Base-by-base conservation (phyloP, 1,284 basidiomycete species). In the Testicularia cyperi region DNA sequence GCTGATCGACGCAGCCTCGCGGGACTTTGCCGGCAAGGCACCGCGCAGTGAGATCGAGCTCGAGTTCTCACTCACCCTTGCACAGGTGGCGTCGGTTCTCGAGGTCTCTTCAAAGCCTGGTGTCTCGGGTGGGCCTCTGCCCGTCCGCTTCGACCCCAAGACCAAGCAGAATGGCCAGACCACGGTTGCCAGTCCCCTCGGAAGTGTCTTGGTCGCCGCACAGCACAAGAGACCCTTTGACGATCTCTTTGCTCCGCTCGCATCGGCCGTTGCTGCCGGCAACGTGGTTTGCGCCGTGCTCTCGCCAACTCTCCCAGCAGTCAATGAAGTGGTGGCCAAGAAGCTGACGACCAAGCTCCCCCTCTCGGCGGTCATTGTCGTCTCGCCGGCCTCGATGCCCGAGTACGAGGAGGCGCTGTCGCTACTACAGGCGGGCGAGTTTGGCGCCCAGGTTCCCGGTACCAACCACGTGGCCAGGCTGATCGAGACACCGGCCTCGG, bases 211-310 rank as follows among this genome's bases (percentile, higher is more conserved):
- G 15, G 26, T 46, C 14, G 44, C 25, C 6, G 35, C 35, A 1
- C 43, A 44, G 35, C 43, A 34, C 15, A 38, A 38, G 24, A 15
- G 43, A 18, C 44, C 44, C 0, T 46, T 46, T n/a, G 36, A 46
- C n/a, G 44, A 46, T 20, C 31, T 46, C 5, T 38, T 46, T 23
- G 44, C 44, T 20, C 44, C 44, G 15, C 37, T 46, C 10, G 26
- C 20, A 9, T 46, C 44, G 19, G 44, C 44, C 12, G 18, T 46
- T 2, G 37, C 38, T 0, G 44, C 44, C 12, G 44, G 44, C 9
- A 46, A 46, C 12, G 31, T 39, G 14, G 44, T 46, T 5, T 46
- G 44, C 22, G 43, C 22, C 7, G 43, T 44, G 23, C 43, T 44
- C 13, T 24, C 43, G 5, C 43, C 43, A 6, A 44, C 37, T 22